These are phyloP conservation scores for Botrytis medusae DNA, from an alignment of 2,329 filamentous ascomycete species.

Conservation along the genomic window DNA sequence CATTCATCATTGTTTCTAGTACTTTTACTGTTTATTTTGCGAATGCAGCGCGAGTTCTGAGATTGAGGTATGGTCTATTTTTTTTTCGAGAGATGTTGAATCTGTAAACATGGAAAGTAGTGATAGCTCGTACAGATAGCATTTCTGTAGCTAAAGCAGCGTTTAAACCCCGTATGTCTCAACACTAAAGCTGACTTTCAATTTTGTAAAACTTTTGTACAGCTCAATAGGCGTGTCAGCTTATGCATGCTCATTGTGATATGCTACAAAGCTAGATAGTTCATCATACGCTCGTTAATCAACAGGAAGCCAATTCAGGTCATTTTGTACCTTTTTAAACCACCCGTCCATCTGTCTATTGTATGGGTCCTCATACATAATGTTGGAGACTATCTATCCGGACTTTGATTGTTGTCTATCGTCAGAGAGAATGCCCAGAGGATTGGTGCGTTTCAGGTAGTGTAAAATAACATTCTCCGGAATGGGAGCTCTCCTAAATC, in stretches of 20 bases:
- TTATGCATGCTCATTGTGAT: too few relatives aligned
- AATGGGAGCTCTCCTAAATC: background rate
- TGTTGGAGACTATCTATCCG: background rate
- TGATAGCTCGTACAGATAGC: background rate
- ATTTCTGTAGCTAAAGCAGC: background rate
- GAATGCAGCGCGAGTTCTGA: background rate
- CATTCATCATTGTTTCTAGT: background rate
- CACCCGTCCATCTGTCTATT: background rate
- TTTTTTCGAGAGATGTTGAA: background rate
- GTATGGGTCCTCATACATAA: background rate
- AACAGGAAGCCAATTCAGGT: background rate
- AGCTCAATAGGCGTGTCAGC: background rate
- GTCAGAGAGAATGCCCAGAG: too few relatives aligned
- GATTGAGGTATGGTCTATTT: background rate
- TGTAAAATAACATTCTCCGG: background rate
- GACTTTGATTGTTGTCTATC: background rate
- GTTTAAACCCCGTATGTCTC: background rate
- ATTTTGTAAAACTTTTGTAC: background rate
- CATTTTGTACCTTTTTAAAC: background rate
- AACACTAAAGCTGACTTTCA: background rate
- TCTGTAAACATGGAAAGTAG: background rate
- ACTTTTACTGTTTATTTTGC: background rate
- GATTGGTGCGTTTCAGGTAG: background rate
- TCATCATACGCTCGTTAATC: background rate
- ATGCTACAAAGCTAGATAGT: background rate